Percentiles rank a stretch among this genome's conserved stretches.
phyloP scores from a whole-genome alignment of 257 asterid genomes.

The Linderniella brevidens region DNA sequence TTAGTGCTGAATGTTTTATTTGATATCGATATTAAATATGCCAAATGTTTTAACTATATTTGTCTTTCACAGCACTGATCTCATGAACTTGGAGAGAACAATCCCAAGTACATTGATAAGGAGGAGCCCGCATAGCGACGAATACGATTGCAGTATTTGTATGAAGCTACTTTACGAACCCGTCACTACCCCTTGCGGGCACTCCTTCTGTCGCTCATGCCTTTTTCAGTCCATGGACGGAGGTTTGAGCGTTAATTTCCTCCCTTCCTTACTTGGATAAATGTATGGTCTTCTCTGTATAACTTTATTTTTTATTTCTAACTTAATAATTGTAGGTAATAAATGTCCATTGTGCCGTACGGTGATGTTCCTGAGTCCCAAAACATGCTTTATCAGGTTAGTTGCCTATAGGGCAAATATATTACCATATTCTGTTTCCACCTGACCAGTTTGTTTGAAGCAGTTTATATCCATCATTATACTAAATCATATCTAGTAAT shows the following conservation, averaged over 20 bases:
- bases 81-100: slow-evolving; percentile 41
- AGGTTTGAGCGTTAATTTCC: slow-evolving; percentile 24
- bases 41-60: not conserved
- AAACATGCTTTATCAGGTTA: slow-evolving; percentile 79
- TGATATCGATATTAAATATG: not conserved
- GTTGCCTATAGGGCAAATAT: too few relatives aligned
- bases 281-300: slow-evolving; percentile 1
- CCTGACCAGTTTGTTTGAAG: not conserved
- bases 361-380: slow-evolving; percentile 62
- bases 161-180: slow-evolving; percentile 83
- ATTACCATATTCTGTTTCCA: slow-evolving; percentile 3
- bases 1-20: not conserved
- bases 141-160: slow-evolving; percentile 90
- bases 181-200: slow-evolving; percentile 93
- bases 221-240: slow-evolving; percentile 91
- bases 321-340: slow-evolving; percentile 40
- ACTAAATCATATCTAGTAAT: too few relatives aligned
- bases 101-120: slow-evolving; percentile 19
- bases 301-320: slow-evolving; percentile 7
- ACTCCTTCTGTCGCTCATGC: slow-evolving; percentile 93
- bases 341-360: slow-evolving; percentile 93
- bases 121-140: slow-evolving; percentile 63
- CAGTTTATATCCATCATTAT: not conserved
- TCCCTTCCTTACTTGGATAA: slow-evolving; percentile 6
- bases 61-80: slow-evolving; percentile 14